phyloP scores from a whole-genome alignment of 305 asterid genomes.

The Solanum hybrid region DNA sequence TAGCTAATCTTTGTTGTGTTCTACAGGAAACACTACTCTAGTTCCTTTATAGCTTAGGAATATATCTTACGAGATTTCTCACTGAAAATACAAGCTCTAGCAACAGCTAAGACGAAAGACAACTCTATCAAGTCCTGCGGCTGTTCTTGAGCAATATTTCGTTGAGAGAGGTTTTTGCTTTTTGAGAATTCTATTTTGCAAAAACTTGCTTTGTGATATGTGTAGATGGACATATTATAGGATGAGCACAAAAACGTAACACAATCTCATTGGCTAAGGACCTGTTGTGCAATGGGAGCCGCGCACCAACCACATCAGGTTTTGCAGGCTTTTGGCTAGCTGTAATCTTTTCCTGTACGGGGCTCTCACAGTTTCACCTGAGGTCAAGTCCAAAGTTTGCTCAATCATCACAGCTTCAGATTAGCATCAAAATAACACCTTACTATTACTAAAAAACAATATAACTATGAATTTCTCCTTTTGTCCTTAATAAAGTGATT shows the following conservation, averaged over 20 bases:
- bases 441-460: too few relatives aligned
- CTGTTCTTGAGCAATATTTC: not conserved
- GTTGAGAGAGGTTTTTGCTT: not conserved
- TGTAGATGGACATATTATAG: not conserved
- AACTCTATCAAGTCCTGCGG: not conserved
- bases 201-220: not conserved
- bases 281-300: not conserved
- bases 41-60: not conserved
- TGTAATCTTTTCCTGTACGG: not conserved
- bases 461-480: too few relatives aligned
- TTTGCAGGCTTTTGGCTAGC: not conserved
- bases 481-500: too few relatives aligned
- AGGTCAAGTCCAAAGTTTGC: not conserved
- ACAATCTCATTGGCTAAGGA: not conserved
- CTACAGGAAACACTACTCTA: not conserved
- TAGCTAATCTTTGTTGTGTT: not conserved
- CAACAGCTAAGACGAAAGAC: not conserved
- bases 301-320: not conserved
- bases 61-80: not conserved
- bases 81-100: not conserved
- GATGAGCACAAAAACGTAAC: not conserved
- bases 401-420: not conserved
- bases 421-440: too few relatives aligned
- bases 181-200: not conserved
- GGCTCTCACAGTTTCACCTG: too few relatives aligned